Evolutionary conservation across 1,139 yeast species (phyloP).

Genomic region (Candida glucosophila): DNA sequence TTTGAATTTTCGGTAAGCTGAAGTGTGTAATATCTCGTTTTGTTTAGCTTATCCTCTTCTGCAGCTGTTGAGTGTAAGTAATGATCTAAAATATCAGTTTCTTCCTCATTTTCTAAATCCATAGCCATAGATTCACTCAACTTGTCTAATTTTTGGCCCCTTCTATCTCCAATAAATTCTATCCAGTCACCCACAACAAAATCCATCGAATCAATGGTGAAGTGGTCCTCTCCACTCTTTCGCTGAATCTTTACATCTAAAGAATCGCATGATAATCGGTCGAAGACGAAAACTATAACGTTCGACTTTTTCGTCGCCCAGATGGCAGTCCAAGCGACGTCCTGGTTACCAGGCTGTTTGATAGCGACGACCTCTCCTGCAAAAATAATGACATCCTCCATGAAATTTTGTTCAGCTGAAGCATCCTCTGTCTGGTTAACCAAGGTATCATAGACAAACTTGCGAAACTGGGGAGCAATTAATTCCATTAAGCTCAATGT

Average conservation of each 20-base stretch:
- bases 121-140: constrained; percentile 25
- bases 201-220: constrained; percentile 24
- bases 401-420: constrained; percentile 13
- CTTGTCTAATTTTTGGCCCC: constrained; percentile 13
- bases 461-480: constrained; percentile 65
- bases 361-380: constrained; percentile 55
- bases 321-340: constrained; percentile 67
- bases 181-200: constrained; percentile 35
- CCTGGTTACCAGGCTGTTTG: constrained; percentile 39
- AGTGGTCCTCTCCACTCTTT: constrained; percentile 13
- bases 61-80: no score
- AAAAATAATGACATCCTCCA: constrained; percentile 25
- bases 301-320: constrained; percentile 80
- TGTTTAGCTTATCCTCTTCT: constrained; percentile 42
- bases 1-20: constrained; percentile 33
- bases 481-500: constrained; percentile 65
- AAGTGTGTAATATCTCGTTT: constrained; percentile 54
- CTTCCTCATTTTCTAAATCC: constrained; percentile 12
- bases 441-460: constrained; percentile 53
- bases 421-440: constrained; percentile 26
- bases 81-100: constrained; percentile 5
- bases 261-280: constrained; percentile 79
- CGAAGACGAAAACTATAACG: constrained; percentile 74
- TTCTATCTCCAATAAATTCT: constrained; percentile 12
- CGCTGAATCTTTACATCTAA: constrained; percentile 45